Evolutionary conservation across 2,329 filamentous ascomycete genomes (phyloP), one percentile per base, ranked within the genome.

Genomic region (Fusarium armeniacum): DNA sequence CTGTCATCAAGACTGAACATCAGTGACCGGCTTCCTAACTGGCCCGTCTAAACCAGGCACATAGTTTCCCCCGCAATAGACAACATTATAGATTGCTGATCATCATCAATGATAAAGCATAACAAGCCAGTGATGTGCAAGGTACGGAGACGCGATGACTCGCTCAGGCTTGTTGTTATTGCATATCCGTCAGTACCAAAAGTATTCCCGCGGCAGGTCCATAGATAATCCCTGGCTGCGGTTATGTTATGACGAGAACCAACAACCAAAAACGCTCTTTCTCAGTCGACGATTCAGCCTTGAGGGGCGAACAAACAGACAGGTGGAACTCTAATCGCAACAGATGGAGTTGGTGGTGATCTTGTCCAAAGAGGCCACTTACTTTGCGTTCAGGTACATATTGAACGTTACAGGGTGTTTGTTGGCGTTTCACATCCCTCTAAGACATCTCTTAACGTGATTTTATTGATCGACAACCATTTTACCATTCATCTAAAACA

Each of bases 241-340:
- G 65, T 40, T 56, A 71, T 49, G 65, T 40, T 56, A 71, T 49
- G 57, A 63, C 58, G 55, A 69, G 35, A 54, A 38, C 35, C 63
- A 62, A 68, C 50, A 50, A 45, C 55, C 45, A 50, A 44, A 33
- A 5, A 40, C 24, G 35, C 38, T 47, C 40, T 51, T 44, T 28
- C 33, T 38, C 9, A 20, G 43, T 20, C 49, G 40, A 56, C 43
- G 30, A 56, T 54, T 59, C 71, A 69, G 67, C 71, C 60, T 67
- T 67, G 52, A 68, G 55, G 49, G 49, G 33, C 33, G 59, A 53
- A 60, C 58, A 60, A 43, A 28, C 57, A 57, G 59, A 49, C 55
- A 62, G 54, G 44, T 62, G 63, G 65, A 55, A 61, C 58, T 55
- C 41, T 60, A 58, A 65, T 55, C 38, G 36, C 36, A 45, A 28